Percentiles rank a stretch among this genome's conserved stretches.
These are phyloP conservation scores for Zygotorulaspora florentina DNA, from an alignment of 805 yeast genomes.

Conservation along the genomic window DNA sequence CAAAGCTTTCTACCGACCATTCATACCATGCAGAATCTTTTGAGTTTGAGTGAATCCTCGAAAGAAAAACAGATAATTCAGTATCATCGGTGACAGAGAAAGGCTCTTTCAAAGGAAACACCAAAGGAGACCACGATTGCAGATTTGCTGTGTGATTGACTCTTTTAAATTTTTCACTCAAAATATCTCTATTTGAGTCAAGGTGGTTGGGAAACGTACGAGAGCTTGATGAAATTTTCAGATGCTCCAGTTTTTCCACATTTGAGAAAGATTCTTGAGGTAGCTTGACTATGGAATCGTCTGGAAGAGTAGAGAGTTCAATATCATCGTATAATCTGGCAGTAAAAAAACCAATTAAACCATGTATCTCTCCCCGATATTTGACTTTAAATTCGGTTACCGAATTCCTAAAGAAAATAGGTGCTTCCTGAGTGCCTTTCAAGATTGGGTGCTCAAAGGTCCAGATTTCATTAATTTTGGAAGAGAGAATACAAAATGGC, in stretches of 20 bases:
- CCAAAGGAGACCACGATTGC: constrained; percentile 65
- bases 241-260: neutral
- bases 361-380: constrained; percentile 59
- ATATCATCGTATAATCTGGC: constrained; percentile 63
- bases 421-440: constrained; percentile 1
- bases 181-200: neutral
- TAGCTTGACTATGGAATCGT: constrained; percentile 18
- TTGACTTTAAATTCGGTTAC: constrained; percentile 43
- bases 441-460: constrained; percentile 50
- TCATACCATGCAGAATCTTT: constrained; percentile 56
- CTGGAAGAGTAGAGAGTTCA: constrained; percentile 30
- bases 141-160: constrained; percentile 40
- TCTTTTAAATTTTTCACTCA: constrained; percentile 15
- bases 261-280: neutral
- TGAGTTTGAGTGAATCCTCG: constrained; percentile 40
- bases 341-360: constrained; percentile 70
- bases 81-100: constrained; percentile 49
- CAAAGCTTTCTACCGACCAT: constrained; percentile 56
- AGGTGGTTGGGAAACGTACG: constrained; percentile 15
- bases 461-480: constrained; percentile 55
- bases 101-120: constrained; percentile 58
- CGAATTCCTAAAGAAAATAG: constrained; percentile 19
- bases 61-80: constrained; percentile 49
- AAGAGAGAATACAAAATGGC: constrained; percentile 43
- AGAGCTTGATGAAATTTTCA: constrained; percentile 48